Evolutionary conservation across 306 rosid species (phyloP).

Genomic region (Echinosophora koreensis): DNA sequence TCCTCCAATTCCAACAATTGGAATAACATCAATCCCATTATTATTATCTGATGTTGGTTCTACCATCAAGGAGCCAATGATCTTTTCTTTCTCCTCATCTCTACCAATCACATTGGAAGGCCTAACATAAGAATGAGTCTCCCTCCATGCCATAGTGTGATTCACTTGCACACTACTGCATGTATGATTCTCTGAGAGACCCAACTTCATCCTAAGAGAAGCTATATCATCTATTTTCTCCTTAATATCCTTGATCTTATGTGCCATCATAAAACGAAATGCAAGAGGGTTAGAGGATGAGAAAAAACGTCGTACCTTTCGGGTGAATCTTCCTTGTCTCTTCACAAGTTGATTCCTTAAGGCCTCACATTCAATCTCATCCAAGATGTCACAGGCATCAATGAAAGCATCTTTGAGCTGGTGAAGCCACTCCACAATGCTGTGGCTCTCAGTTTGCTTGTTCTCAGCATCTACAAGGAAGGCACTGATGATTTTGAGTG

Average conservation of each 20-base stretch:
- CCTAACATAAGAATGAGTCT: constrained; percentile 39
- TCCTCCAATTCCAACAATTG: constrained; percentile 44
- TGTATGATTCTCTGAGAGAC: constrained; percentile 15
- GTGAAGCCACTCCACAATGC: constrained; percentile 22
- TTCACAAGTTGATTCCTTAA: constrained; percentile 35
- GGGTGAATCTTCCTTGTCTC: not conserved
- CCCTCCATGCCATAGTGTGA: constrained; percentile 27
- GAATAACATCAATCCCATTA: constrained; percentile 27
- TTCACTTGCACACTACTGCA: not conserved
- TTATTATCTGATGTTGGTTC: not conserved
- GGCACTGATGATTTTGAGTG: constrained; percentile 34
- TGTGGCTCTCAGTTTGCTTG: constrained; percentile 4
- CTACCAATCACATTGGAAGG: constrained; percentile 43
- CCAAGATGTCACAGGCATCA: constrained; percentile 21
- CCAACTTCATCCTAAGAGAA: constrained; percentile 38
- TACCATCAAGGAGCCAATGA: constrained; percentile 1
- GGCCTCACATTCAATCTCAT: constrained; percentile 37
- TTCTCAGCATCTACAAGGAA: constrained; percentile 38
- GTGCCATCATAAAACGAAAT: constrained; percentile 39
- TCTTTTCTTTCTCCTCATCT: constrained; percentile 39
- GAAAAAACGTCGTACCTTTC: constrained; percentile 37
- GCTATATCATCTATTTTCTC: constrained; percentile 11
- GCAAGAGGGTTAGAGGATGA: constrained; percentile 40
- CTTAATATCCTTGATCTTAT: constrained; percentile 19
- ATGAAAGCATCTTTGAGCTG: constrained; percentile 23